Percentiles rank a stretch among this genome's conserved stretches.
Conservation (phyloP, 2,329 filamentous ascomycete genomes). For the Nigrograna mackinnonii region DNA sequence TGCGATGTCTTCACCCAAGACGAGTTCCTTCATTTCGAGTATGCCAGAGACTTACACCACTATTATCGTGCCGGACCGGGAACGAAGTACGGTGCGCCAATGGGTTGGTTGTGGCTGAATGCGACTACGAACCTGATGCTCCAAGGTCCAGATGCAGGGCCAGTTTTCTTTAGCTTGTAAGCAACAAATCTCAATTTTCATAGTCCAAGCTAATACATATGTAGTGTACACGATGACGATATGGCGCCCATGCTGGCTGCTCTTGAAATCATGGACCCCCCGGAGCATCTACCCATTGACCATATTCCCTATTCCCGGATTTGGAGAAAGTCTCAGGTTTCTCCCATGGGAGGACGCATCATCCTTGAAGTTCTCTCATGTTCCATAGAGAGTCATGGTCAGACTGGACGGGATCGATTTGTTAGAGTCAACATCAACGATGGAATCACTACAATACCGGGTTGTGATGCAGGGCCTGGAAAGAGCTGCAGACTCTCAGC, state of each 20-base stretch:
- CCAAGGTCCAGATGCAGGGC: slow-evolving; percentile 48
- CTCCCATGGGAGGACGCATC: slow-evolving; percentile 61
- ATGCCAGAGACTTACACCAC: slow-evolving; percentile 61
- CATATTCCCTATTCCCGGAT: slow-evolving; percentile 48
- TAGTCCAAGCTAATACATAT: too few relatives aligned
- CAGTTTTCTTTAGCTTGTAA: slow-evolving; percentile 62
- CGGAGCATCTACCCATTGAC: slow-evolving; percentile 50
- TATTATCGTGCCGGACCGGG: slow-evolving; percentile 64
- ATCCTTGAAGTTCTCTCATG: slow-evolving; percentile 58
- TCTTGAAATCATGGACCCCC: slow-evolving; percentile 52
- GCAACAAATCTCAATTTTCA: too few relatives aligned
- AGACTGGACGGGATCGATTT: slow-evolving; percentile 28
- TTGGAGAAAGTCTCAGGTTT: slow-evolving; percentile 60
- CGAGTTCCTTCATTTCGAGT: slow-evolving; percentile 61
- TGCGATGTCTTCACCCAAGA: slow-evolving; percentile 58
- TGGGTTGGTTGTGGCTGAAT: slow-evolving; percentile 64
- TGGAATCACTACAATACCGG: slow-evolving; percentile 54
- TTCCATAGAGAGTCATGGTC: slow-evolving; percentile 1
- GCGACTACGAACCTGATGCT: slow-evolving; percentile 56
- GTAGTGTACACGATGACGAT: slow-evolving; percentile 60
- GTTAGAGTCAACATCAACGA: slow-evolving; percentile 63
- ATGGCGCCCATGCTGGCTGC: slow-evolving; percentile 59
- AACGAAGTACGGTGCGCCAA: slow-evolving; percentile 55
- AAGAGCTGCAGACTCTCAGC: slow-evolving; percentile 50
- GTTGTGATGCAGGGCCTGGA: slow-evolving; percentile 52